Evolutionary conservation across 805 yeast species (phyloP), one percentile per base, ranked within the genome.

Genomic region (Wickerhamiella qilinensis): DNA sequence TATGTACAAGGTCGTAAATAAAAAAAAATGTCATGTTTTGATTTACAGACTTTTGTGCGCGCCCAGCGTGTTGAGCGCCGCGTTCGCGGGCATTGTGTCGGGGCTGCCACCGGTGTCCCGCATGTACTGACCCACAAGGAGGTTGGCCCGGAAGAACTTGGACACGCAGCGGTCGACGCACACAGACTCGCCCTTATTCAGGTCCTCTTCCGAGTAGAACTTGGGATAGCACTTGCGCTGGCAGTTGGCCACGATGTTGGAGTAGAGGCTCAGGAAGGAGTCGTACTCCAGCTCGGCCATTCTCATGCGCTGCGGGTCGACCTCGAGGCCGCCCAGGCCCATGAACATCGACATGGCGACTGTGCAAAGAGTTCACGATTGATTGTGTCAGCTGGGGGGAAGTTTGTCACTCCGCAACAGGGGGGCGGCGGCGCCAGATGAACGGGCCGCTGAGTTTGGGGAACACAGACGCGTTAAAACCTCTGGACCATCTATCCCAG

Each of bases 121-220:
- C 46, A 57, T 34, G 31, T 42, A 43, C 29, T 50, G 47, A 28
- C 58, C 57, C 3, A 57, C 45, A 36, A 43, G 33, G 77, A 27
- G 21, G 39, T 46, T 85, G 34, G 85, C 77, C 49, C 68, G 68
- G 63, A 84, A 81, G 57, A 77, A 85, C 57, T 86, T 86, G 45
- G 74, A 59, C 33, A 81, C 88, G 60, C 97, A 86, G 43, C 96
- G 64, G 56, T 85, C 94, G 9, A 82, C 61, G 55, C 96, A 88
- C 33, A 72, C 68, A 42, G 66, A 59, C 54, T 86, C 96, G 28
- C 94, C 96, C 51, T 85, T 84, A 46, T 73, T 75, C 39, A 86
- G 62, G 20, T 88, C 96, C 8, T 71, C 67, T 50, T 88, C 97
- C 14, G 83, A 82, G 58, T 80, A 86, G 46, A 77, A 81, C n/a